These are phyloP conservation scores for Calycina marina DNA, from an alignment of 2,329 filamentous ascomycete genomes.

Conservation along the genomic window DNA sequence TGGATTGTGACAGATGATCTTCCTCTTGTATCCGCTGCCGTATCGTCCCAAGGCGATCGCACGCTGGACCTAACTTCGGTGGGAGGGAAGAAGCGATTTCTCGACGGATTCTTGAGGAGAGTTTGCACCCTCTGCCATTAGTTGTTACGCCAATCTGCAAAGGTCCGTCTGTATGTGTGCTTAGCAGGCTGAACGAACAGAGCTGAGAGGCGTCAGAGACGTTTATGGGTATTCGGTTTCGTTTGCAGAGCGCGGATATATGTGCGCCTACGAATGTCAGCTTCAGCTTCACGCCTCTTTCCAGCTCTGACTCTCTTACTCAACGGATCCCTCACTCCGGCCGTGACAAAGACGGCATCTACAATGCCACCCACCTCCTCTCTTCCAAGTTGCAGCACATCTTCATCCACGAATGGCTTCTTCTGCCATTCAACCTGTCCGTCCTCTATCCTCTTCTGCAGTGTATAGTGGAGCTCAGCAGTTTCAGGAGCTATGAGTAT, in stretches of 20 bases:
- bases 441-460: slow-evolving; percentile 50
- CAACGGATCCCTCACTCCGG: slow-evolving; percentile 31
- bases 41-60: slow-evolving; percentile 61
- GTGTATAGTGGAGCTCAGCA: slow-evolving; percentile 39
- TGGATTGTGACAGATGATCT: slow-evolving; percentile 34
- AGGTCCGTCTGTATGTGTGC: slow-evolving; percentile 78
- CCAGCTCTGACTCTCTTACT: slow-evolving; percentile 19
- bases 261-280: slow-evolving; percentile 33
- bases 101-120: slow-evolving; percentile 75
- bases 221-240: slow-evolving; percentile 80
- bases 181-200: slow-evolving; percentile 80
- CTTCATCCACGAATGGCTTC: slow-evolving; percentile 51
- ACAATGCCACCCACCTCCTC: slow-evolving; percentile 64
- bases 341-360: slow-evolving; percentile 84
- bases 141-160: slow-evolving; percentile 93
- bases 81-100: slow-evolving; percentile 78
- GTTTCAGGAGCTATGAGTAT: slow-evolving; percentile 61
- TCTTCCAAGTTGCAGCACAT: slow-evolving; percentile 66
- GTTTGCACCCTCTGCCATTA: slow-evolving; percentile 85
- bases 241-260: slow-evolving; percentile 61
- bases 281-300: neutral
- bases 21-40: slow-evolving; percentile 60
- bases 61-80: slow-evolving; percentile 57
- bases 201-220: slow-evolving; percentile 76
- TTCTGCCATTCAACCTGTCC: slow-evolving; percentile 52